These are phyloP conservation scores for Rhizophora mangle DNA, from an alignment of 345 rosid species.

Conservation along the genomic window DNA sequence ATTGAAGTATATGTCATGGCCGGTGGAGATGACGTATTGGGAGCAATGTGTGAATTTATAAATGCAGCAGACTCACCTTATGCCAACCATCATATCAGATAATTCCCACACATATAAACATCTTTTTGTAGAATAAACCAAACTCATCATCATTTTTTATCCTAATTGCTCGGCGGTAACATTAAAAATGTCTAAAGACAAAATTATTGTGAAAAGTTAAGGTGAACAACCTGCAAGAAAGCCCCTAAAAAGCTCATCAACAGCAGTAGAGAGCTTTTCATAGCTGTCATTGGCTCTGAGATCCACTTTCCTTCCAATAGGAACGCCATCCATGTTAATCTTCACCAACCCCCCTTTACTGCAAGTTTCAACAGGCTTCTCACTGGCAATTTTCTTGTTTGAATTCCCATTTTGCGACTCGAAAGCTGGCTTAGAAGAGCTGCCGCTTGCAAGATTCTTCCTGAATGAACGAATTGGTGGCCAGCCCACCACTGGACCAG, in stretches of 20 bases:
- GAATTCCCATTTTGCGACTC: constrained; percentile 47
- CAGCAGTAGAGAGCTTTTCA: constrained; percentile 72
- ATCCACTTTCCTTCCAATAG: constrained; percentile 96
- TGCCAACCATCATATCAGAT: constrained; percentile 13
- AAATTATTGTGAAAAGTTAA: not conserved
- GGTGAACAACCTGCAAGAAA: constrained; percentile 72
- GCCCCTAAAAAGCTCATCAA: constrained; percentile 88
- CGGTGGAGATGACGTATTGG: not conserved
- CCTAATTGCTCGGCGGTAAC: not conserved
- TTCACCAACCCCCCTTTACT: constrained; percentile 71
- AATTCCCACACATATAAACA: not conserved
- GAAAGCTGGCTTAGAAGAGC: constrained; percentile 50
- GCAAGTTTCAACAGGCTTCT: constrained; percentile 31
- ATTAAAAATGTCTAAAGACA: not conserved
- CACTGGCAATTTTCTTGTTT: constrained; percentile 34
- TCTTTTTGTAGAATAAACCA: not conserved
- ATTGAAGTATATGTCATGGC: constrained; percentile 8
- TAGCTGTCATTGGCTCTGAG: constrained; percentile 79
- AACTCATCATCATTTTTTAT: constrained; percentile 6
- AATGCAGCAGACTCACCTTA: not conserved
- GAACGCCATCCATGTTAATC: constrained; percentile 97
- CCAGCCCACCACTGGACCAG: constrained; percentile 98
- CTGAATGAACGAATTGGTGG: constrained; percentile 92
- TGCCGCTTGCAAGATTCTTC: constrained; percentile 73
- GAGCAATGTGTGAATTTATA: not conserved